phyloP scores from a whole-genome alignment of 192 early-diverging fungal species.

The Rhizoclosmatium globosum region DNA sequence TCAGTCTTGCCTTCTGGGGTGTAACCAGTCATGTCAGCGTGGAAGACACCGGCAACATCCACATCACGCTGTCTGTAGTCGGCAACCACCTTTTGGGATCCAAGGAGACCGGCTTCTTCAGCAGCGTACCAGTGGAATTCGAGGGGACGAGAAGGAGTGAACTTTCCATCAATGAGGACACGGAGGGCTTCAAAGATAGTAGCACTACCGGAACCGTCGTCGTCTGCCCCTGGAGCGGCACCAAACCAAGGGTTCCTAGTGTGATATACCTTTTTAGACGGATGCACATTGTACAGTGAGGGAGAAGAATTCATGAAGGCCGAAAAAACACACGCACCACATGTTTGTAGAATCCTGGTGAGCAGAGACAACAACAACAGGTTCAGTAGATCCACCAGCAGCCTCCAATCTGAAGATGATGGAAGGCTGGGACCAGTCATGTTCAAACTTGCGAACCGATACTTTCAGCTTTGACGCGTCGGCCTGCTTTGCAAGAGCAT shows the following conservation, averaged over 20 bases:
- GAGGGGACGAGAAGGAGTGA: slow-evolving; percentile 75
- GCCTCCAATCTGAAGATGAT: slow-evolving; percentile 80
- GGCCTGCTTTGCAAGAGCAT: slow-evolving; percentile 34
- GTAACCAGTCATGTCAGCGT: slow-evolving; percentile 97
- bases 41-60: slow-evolving; percentile 80
- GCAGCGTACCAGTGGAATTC: slow-evolving; percentile 92
- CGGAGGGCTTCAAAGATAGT: slow-evolving; percentile 91
- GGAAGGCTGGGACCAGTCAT: slow-evolving; percentile 85
- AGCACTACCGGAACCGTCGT: slow-evolving; percentile 91
- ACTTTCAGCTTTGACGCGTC: slow-evolving; percentile 39
- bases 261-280: slow-evolving; percentile 56
- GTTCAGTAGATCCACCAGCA: not conserved
- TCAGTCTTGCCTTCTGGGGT: slow-evolving; percentile 58
- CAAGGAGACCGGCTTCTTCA: slow-evolving; percentile 77
- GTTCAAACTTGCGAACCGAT: slow-evolving; percentile 75
- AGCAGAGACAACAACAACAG: slow-evolving; percentile 80
- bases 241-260: slow-evolving; percentile 81
- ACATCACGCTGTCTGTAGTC: slow-evolving; percentile 67
- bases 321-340: slow-evolving; percentile 69
- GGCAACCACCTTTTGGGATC: slow-evolving; percentile 84
- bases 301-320: slow-evolving; percentile 67
- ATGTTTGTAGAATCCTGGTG: slow-evolving; percentile 92
- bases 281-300: slow-evolving; percentile 66
- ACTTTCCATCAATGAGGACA: slow-evolving; percentile 68
- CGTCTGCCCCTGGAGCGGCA: slow-evolving; percentile 83